These are phyloP conservation scores for Triticum aestivum DNA, from an alignment of 176 grass and related monocot species.

Conservation along the genomic window IWGSC_CS_RefSeq_v2.1 NC_057805.1:13736185-13736684, in stretches of 20 bases:
- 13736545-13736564: too few relatives aligned
- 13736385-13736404: neutral
- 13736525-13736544: too few relatives aligned
- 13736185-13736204: too few relatives aligned
- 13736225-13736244: neutral
- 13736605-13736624: neutral
- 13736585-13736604: neutral
- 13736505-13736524: too few relatives aligned
- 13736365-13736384: neutral
- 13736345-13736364: neutral
- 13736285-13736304: neutral
- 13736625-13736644: neutral
- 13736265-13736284: neutral
- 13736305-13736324: neutral
- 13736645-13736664: neutral
- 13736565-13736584: neutral
- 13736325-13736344: neutral
- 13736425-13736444: neutral
- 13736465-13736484: neutral
- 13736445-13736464: neutral
- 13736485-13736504: neutral
- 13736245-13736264: neutral
- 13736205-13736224: too few relatives aligned
- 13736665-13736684: conserved; percentile 21
- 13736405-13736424: neutral